A percentile compares a stretch with the other conserved stretches of the same genome.
Evolutionary conservation across 345 rosid species (phyloP).

Genomic region (Chamaenerion angustifolium): DNA sequence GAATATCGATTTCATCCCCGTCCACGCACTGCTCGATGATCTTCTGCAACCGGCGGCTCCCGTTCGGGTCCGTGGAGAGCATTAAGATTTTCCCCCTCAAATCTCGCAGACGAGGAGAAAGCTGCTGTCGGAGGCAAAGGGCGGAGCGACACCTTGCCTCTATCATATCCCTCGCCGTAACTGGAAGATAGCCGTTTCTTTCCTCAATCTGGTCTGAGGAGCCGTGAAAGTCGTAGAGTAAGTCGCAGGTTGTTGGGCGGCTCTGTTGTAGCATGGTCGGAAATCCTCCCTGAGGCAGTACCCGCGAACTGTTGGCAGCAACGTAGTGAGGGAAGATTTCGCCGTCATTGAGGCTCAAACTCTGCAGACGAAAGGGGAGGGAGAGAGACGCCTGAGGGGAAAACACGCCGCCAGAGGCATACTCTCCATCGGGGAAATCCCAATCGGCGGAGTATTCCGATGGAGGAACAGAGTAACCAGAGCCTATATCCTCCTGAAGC

Average conservation of each 20-base stretch:
- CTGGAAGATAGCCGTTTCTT: background rate
- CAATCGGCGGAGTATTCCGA: background rate
- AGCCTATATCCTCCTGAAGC: constrained; percentile 1
- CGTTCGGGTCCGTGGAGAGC: constrained; percentile 24
- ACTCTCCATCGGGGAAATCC: background rate
- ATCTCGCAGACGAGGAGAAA: constrained; percentile 12
- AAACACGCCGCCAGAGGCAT: background rate
- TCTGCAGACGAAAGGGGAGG: background rate
- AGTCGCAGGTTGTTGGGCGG: background rate
- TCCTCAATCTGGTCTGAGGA: background rate
- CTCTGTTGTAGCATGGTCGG: background rate
- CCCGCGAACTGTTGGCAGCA: background rate
- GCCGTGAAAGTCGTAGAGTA: background rate
- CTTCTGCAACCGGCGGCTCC: constrained; percentile 16
- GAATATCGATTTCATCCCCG: constrained; percentile 20
- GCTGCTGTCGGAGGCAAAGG: background rate
- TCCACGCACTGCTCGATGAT: constrained; percentile 13
- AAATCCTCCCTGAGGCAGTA: background rate
- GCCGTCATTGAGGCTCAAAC: background rate
- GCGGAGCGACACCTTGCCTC: background rate
- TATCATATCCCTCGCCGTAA: background rate
- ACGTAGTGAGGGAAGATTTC: background rate
- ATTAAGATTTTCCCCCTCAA: constrained; percentile 18
- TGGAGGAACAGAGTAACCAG: constrained; percentile 45
- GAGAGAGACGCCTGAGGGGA: background rate